Base-by-base conservation (phyloP, 305 asterid genomes). In the Fraxinus albicans region DNA sequence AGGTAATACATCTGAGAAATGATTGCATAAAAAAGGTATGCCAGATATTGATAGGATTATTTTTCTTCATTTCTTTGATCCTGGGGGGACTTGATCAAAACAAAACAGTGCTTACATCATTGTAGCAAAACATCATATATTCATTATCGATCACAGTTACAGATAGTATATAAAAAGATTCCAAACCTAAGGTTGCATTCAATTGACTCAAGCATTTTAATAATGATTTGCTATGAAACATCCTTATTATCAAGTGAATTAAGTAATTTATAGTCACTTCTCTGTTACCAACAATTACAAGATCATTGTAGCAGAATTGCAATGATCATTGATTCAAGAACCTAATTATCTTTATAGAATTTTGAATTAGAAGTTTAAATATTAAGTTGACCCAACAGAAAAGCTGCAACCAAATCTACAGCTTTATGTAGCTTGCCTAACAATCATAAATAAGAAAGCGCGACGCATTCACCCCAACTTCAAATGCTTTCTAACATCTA, bases 401-500 rank as follows among this genome's bases (percentile, higher is more conserved):
- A 70, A 69, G 42, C 76, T 4, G 76, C 38, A 31, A 15, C 42
- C 21, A 63, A 3, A 67, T 27, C 34, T 67, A 36, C 76, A 31
- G 76, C 42, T 15, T 70, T 29, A 31, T 6, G 42, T 70, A 10
- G 76, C 5, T 70, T 12, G 35, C 36, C 76, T 29, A 3, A 67
- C 73, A 10, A 67, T 25, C 36, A 67, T 25, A 23, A 63, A 58
- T 19, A 58, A n/a, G 67, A 63, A 63, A 21, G 73, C 34, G 8
- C 29, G 1, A 21, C 34, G 34, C 33, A 21, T 63, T 69, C 35
- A 29, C 15, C 40, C 29, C 80, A 38, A 65, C 55, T 78, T 73
- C 42, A 79, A 50, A 76, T 80, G 21, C 84, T n/a, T n/a, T 80
- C 77, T 58, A 47, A 42, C 58, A 42, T 25, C 34, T 58, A 3